phyloP scores from a whole-genome alignment of 176 grass and related monocot genomes.

The Miscanthus lutarioriparius region DNA sequence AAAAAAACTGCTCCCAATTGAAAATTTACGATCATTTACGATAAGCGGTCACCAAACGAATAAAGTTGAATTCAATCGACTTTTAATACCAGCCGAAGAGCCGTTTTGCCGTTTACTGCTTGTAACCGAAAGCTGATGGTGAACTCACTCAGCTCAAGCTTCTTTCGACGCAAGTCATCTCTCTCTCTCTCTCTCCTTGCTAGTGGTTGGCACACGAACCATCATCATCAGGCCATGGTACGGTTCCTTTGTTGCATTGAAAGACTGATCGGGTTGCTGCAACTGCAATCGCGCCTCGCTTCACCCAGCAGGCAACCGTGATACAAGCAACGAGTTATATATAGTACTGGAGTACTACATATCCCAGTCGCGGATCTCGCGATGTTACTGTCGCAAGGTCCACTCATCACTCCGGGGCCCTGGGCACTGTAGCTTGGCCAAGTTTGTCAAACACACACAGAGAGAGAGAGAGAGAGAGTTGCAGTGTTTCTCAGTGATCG shows the following conservation, averaged over 20 bases:
- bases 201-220: background rate
- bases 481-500: background rate
- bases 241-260: background rate
- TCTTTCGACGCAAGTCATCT: too few relatives aligned
- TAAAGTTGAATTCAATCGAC: too few relatives aligned
- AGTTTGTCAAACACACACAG: background rate
- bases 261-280: background rate
- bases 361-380: background rate
- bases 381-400: conserved; percentile 6
- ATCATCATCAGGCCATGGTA: background rate
- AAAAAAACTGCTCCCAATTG: too few relatives aligned
- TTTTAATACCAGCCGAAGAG: too few relatives aligned
- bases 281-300: background rate
- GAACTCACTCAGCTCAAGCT: background rate
- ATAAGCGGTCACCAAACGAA: too few relatives aligned
- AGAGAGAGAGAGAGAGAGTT: background rate
- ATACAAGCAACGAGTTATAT: conserved; percentile 3
- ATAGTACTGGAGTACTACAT: background rate
- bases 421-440: background rate
- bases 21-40: too few relatives aligned
- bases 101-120: background rate
- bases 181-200: background rate
- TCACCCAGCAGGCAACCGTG: background rate
- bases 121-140: background rate
- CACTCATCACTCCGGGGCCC: conserved; percentile 24